Conservation (phyloP, 2,329 filamentous ascomycete species). For the Fusarium torulosum region DNA sequence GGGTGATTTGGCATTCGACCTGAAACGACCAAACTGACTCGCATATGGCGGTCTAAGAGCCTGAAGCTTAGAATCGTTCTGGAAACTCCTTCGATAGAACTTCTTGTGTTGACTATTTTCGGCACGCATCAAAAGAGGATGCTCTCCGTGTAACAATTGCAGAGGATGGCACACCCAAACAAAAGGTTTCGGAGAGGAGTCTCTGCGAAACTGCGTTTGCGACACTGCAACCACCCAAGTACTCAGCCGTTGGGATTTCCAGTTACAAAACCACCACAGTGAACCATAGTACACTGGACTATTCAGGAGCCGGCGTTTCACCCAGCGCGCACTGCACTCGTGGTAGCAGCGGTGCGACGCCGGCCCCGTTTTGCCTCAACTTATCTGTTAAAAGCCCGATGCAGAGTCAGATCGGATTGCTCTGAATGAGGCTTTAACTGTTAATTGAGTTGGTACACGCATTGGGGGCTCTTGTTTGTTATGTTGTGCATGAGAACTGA, state of each 20-base stretch:
- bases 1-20: constrained; percentile 30
- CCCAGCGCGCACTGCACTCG: constrained; percentile 27
- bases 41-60: constrained; percentile 24
- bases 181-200: not conserved
- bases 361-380: constrained; percentile 20
- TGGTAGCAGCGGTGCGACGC: constrained; percentile 16
- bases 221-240: constrained; percentile 1
- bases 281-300: constrained; percentile 13
- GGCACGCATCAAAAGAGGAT: not conserved
- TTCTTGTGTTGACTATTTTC: not conserved
- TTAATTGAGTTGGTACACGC: constrained; percentile 2
- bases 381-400: constrained; percentile 23
- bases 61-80: constrained; percentile 20
- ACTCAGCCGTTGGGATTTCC: not conserved
- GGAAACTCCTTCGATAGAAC: constrained; percentile 17
- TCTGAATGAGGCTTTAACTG: constrained; percentile 2
- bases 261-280: not conserved
- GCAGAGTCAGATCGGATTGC: constrained; percentile 21
- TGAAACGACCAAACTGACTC: constrained; percentile 34
- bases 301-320: constrained; percentile 40
- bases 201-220: constrained; percentile 12
- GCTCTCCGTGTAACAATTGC: not conserved
- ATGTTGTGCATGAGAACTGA: constrained; percentile 20
- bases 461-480: constrained; percentile 10
- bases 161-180: constrained; percentile 6